A percentile compares a stretch with the other conserved stretches of the same genome.
Evolutionary conservation across 768 basidiomycete genomes (phyloP).

Genomic region (Trametes elegans): DNA sequence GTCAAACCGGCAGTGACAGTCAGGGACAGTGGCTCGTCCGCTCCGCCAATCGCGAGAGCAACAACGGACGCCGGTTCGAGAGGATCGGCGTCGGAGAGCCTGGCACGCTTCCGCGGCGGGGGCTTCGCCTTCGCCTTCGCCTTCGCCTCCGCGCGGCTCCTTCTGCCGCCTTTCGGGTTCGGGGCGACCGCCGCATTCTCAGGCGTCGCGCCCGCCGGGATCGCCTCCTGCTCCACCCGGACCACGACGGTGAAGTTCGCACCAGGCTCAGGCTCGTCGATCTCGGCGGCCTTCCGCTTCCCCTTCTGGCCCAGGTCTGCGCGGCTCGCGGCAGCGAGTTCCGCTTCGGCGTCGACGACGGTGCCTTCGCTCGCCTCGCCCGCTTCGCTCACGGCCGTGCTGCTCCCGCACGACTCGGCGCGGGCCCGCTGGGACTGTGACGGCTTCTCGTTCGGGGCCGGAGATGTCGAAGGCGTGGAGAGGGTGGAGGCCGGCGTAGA

Average conservation of each 20-base stretch:
- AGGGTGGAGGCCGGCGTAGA: slow-evolving; percentile 8
- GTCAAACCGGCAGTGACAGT: too few relatives aligned
- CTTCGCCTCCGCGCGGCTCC: not conserved
- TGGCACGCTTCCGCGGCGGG: slow-evolving; percentile 11
- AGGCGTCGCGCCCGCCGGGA: not conserved
- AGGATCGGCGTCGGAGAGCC: too few relatives aligned
- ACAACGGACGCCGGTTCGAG: too few relatives aligned
- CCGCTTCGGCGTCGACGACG: slow-evolving; percentile 10
- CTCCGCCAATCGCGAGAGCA: too few relatives aligned
- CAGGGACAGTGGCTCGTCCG: too few relatives aligned
- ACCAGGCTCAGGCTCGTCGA: not conserved
- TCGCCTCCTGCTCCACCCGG: not conserved
- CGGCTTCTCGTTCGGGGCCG: not conserved
- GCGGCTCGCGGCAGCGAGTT: not conserved
- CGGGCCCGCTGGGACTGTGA: not conserved
- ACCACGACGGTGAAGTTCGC: too few relatives aligned
- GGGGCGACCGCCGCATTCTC: too few relatives aligned
- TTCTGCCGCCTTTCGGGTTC: not conserved
- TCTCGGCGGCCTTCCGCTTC: slow-evolving; percentile 13
- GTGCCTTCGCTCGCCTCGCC: slow-evolving; percentile 19
- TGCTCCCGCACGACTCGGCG: slow-evolving; percentile 16
- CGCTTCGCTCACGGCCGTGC: slow-evolving; percentile 18
- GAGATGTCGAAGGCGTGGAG: not conserved
- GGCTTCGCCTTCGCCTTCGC: too few relatives aligned
- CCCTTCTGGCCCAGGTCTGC: not conserved